Evolutionary conservation across 805 yeast genomes (phyloP), one percentile per base, ranked within the genome.

Genomic region (Starmerella floricola): DNA sequence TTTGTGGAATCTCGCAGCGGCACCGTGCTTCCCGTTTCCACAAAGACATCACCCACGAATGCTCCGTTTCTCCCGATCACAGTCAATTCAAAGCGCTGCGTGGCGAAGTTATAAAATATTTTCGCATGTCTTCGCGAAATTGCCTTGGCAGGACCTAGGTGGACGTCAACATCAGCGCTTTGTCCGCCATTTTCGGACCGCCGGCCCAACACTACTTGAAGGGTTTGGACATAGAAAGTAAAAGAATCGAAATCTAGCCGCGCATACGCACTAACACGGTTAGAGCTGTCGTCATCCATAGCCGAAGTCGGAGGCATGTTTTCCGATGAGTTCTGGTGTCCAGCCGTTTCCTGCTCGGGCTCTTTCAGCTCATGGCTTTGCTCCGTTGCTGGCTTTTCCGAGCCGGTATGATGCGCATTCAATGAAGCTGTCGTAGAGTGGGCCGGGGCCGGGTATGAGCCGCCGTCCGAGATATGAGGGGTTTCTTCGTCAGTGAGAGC

Each of bases 61-160:
- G 96, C 96, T 30, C 98, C 98, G 60, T 91, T 91, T 53, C 95
- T 72, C 16, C 98, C 98, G 52, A 87, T 68, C 2, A 91, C 86
- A 8, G 93, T 78, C 34, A 91, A 65, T 61, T 91, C 98, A 57
- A 91, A 91, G 50, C 94, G 65, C 58, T 88, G 97, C 3, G 93
- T 86, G 3, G 95, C 97, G 62, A 91, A 91, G 59, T 91, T 91
- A 65, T 88, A 91, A 59, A 87, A 88, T 13, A 91, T 88, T 62
- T 84, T 87, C 4, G 97, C 98, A 62, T 91, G 98, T 45, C 85
- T 70, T 57, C 98, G 67, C 5, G 95, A 85, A 15, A 91, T 85
- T 8, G 96, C 94, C 64, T 91, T 91, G 32, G 87, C 82, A 12
- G 83, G 76, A 8, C 95, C 94, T 34, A 91, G 63, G 64, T 91